Evolutionary conservation across 2,329 filamentous ascomycete species (phyloP).

Genomic region (Trichoderma sp.): DNA sequence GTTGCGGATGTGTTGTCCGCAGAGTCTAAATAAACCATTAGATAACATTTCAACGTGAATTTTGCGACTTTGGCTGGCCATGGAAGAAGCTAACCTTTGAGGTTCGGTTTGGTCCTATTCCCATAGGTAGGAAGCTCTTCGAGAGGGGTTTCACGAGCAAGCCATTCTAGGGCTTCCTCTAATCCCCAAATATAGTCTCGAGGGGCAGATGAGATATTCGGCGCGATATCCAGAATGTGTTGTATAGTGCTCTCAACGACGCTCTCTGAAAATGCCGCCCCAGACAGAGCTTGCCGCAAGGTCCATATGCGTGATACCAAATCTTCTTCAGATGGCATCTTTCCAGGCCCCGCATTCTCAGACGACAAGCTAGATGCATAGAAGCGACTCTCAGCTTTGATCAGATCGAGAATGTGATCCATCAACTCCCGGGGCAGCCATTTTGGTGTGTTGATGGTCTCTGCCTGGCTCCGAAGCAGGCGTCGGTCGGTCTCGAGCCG

Average conservation of each 20-base stretch:
- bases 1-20: constrained; percentile 53
- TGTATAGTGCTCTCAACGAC: constrained; percentile 67
- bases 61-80: neutral
- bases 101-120: constrained; percentile 40
- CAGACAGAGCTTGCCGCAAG: constrained; percentile 71
- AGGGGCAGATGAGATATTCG: constrained; percentile 58
- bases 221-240: constrained; percentile 68
- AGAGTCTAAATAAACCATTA: constrained; percentile 45
- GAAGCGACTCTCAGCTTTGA: constrained; percentile 67
- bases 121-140: constrained; percentile 76
- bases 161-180: constrained; percentile 86
- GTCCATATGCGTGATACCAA: constrained; percentile 82
- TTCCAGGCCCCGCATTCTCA: constrained; percentile 51
- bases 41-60: neutral
- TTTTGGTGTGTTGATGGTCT: constrained; percentile 70
- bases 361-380: constrained; percentile 54
- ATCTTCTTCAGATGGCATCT: constrained; percentile 73
- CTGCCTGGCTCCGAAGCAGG: constrained; percentile 77
- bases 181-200: constrained; percentile 81
- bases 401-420: constrained; percentile 75
- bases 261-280: constrained; percentile 68
- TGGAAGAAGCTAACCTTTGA: constrained; percentile 43
- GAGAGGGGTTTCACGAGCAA: constrained; percentile 73
- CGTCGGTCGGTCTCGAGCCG: constrained; percentile 86
- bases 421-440: constrained; percentile 83